phyloP scores from a whole-genome alignment of 441 rosid genomes.

The Adansonia gregorii region DNA sequence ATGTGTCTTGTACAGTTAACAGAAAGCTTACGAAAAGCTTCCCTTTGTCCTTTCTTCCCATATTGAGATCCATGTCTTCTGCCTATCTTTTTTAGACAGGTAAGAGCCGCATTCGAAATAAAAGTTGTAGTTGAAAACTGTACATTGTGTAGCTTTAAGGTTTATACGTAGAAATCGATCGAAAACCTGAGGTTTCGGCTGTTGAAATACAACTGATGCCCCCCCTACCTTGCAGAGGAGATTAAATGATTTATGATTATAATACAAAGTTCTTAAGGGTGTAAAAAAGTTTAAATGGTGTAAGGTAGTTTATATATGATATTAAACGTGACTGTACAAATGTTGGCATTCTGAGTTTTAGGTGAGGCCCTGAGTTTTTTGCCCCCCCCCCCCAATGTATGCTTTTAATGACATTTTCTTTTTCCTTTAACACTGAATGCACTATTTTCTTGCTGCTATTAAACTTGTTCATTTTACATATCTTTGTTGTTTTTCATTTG shows the following conservation, averaged over 20 bases:
- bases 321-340: conserved; percentile 48
- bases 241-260: conserved; percentile 32
- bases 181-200: conserved; percentile 42
- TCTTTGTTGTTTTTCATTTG: conserved; percentile 2
- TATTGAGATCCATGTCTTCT: conserved; percentile 42
- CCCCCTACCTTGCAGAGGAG: conserved; percentile 33
- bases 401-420: conserved; percentile 33
- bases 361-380: conserved; percentile 26
- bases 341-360: conserved; percentile 49
- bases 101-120: conserved; percentile 51
- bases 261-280: conserved; percentile 37
- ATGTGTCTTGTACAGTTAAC: conserved; percentile 80
- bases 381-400: conserved; percentile 24
- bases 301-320: conserved; percentile 39
- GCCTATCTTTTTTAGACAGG: conserved; percentile 49
- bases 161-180: conserved; percentile 51
- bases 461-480: neutral
- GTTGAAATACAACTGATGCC: conserved; percentile 37
- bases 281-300: conserved; percentile 44
- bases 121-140: conserved; percentile 60
- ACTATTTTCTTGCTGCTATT: conserved; percentile 29
- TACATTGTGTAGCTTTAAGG: conserved; percentile 74
- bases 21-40: conserved; percentile 53
- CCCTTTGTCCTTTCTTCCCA: conserved; percentile 32
- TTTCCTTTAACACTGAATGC: neutral